phyloP scores from a whole-genome alignment of 2,329 filamentous ascomycete genomes.

The Fusarium sulawesiense region DNA sequence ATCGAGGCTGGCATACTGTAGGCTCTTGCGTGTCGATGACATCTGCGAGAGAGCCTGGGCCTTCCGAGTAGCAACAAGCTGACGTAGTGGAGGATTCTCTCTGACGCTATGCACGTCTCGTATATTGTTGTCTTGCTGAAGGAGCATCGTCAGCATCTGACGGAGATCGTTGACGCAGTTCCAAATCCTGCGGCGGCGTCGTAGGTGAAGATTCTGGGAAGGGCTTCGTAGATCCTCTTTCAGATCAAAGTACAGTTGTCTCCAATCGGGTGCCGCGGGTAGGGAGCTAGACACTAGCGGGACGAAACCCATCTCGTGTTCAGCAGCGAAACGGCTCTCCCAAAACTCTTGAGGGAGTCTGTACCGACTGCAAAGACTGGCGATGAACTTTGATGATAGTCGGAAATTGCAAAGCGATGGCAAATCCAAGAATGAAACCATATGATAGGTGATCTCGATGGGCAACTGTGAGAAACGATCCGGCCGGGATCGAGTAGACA shows the following conservation, averaged over 20 bases:
- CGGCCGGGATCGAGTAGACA: not conserved
- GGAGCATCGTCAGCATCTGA: not conserved
- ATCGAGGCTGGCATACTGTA: not conserved
- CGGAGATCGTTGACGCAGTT: not conserved
- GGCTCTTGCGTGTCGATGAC: not conserved
- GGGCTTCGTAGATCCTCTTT: not conserved
- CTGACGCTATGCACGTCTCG: accelerated
- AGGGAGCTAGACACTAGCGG: accelerated
- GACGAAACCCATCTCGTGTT: conserved; percentile 17
- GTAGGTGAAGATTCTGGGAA: not conserved
- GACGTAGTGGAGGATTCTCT: not conserved
- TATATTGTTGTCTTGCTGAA: not conserved
- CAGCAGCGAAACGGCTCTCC: conserved; percentile 14
- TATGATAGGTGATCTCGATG: not conserved
- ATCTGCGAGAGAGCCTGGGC: not conserved
- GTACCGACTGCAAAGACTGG: not conserved
- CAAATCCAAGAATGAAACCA: not conserved
- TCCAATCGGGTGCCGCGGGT: not conserved
- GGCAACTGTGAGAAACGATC: conserved; percentile 5
- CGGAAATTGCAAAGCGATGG: conserved; percentile 6
- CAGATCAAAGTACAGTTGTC: not conserved
- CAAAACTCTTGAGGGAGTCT: conserved; percentile 18
- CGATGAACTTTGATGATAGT: conserved; percentile 8
- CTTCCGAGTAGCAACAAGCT: not conserved
- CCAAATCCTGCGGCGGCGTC: not conserved